phyloP scores from a whole-genome alignment of 345 rosid genomes.

The Excoecaria cochinchinensis region DNA sequence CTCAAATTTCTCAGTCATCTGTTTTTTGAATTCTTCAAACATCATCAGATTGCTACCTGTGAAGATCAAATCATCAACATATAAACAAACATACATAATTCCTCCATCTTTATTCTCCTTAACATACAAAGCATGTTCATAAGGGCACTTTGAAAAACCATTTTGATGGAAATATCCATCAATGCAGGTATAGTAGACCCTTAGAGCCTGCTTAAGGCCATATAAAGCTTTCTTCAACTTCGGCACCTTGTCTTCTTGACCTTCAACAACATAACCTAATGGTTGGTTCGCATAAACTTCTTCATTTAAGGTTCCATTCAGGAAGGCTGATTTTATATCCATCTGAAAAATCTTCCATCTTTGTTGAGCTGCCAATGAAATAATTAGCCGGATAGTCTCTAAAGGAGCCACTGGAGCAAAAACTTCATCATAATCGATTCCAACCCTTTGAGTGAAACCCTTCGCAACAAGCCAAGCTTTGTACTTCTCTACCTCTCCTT shows the following conservation, averaged over 20 bases:
- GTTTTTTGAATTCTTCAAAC: background rate
- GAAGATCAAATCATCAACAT: conserved; percentile 4
- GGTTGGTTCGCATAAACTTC: background rate
- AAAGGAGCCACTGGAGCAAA: no score
- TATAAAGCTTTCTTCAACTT: conserved; percentile 1
- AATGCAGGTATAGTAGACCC: background rate
- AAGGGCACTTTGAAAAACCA: background rate
- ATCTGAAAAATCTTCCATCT: background rate
- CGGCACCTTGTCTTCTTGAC: background rate
- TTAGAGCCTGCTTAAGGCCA: background rate
- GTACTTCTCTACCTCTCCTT: background rate
- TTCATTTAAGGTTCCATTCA: background rate
- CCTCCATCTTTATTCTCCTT: background rate
- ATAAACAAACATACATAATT: background rate
- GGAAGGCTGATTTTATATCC: background rate
- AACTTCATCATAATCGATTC: background rate
- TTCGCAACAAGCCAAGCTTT: background rate
- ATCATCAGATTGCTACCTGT: background rate
- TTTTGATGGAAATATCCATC: background rate
- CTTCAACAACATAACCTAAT: background rate
- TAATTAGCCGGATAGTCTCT: background rate
- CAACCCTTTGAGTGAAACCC: background rate
- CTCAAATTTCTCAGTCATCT: background rate
- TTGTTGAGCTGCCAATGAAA: background rate
- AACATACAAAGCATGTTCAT: background rate